Percentiles rank a stretch among this genome's conserved stretches.
Conservation (phyloP, 345 rosid species). For the Gossypium sturtianum region DNA sequence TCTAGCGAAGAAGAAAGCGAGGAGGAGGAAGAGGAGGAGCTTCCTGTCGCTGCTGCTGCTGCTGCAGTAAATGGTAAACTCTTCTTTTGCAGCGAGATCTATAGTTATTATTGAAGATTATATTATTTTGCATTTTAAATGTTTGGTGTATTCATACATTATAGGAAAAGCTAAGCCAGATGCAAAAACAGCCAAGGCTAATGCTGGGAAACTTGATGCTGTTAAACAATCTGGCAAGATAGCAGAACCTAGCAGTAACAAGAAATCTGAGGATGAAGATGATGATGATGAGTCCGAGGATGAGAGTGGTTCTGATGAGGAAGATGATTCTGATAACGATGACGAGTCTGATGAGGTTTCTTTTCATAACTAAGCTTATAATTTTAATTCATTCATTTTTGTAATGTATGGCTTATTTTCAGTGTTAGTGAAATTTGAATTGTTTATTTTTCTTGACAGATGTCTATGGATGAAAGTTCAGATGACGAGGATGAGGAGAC, state of each 20-base stretch:
- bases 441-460: neutral
- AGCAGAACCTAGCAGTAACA: slow-evolving; percentile 27
- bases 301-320: slow-evolving; percentile 16
- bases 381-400: neutral
- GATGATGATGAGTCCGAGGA: slow-evolving; percentile 14
- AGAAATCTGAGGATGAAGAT: slow-evolving; percentile 19
- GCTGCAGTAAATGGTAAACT: slow-evolving; percentile 35
- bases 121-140: neutral
- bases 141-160: neutral
- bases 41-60: slow-evolving; percentile 15
- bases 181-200: slow-evolving; percentile 22
- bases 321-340: slow-evolving; percentile 17
- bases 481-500: slow-evolving; percentile 43
- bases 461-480: slow-evolving; percentile 16
- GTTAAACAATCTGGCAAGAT: slow-evolving; percentile 1
- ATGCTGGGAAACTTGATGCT: slow-evolving; percentile 23
- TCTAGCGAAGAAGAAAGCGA: slow-evolving; percentile 22
- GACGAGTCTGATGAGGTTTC: slow-evolving; percentile 23
- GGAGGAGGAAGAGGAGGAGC: slow-evolving; percentile 28
- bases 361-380: neutral
- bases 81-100: neutral
- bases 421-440: neutral
- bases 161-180: slow-evolving; percentile 17
- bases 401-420: neutral
- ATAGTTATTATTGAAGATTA: neutral